Percentiles rank a stretch among this genome's conserved stretches.
Conservation (phyloP, 371 early-diverging fungal genomes). For the Apophysomyces trapeziformis region DNA sequence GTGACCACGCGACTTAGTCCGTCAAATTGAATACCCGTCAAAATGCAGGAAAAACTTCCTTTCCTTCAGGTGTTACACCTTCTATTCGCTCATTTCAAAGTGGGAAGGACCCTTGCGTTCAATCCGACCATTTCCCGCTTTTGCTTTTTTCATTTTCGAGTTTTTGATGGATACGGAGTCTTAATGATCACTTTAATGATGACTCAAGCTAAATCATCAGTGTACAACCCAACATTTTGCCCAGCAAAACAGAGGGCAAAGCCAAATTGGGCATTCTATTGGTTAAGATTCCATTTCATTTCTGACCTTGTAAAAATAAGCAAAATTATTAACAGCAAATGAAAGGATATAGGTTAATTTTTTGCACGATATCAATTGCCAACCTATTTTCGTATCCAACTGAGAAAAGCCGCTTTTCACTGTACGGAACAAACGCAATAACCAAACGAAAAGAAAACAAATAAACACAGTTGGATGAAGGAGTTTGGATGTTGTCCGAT, state of each 20-base stretch:
- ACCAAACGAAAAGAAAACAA: no score
- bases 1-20: not conserved
- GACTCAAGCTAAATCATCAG: not conserved
- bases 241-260: not conserved
- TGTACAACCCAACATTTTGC: not conserved
- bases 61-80: not conserved
- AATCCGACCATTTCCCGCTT: not conserved
- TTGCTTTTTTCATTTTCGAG: not conserved
- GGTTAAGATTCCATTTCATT: no score
- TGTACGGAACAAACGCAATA: no score
- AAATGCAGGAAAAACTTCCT: not conserved
- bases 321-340: no score
- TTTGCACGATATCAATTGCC: no score
- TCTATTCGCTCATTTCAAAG: not conserved
- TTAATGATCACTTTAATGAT: not conserved
- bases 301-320: no score
- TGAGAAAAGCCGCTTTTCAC: no score
- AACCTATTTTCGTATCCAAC: no score
- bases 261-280: not conserved
- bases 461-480: no score
- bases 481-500: not conserved
- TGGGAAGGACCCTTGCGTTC: not conserved
- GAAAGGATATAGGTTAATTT: no score
- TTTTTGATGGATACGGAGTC: not conserved
- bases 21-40: not conserved